Base-by-base conservation (phyloP, 139 green algal species). In the Volvox reticuliferus region DNA sequence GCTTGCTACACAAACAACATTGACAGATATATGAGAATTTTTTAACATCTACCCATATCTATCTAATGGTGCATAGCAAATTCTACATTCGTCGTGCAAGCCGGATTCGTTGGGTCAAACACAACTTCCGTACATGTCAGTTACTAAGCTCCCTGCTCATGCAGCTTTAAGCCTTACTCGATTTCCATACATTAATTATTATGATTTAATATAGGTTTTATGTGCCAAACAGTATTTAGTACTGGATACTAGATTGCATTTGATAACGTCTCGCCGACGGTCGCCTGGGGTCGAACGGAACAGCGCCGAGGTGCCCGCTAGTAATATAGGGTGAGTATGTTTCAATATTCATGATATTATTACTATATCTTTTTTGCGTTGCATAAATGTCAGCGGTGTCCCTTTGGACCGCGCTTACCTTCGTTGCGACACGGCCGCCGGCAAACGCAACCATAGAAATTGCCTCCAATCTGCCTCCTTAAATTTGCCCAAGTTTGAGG, bases 251-350 rank as follows among this genome's bases (percentile, higher is more conserved):
- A 55, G 44, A 9, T 55, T 9, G 44, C 44, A 73, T 32, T 79
- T 12, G 71, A 32, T 79, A 79, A 79, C 71, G 30, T 30, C 71
- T 79, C 28, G 28, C 26, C 21, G 71, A 75, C 67, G 2, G 71
- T 79, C 71, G 71, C 71, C 14, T 79, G 26, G 20, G 71, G 71
- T 79, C 71, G 71, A 79, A 32, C 71, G 71, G 71, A 79, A 79
- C 30, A 79, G 22, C 71, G 71, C 22, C 24, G 14, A 79, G 26
- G 32, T 30, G 28, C 32, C 71, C 32, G 32, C 32, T 30, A 35
- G 24, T n/a, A 79, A 18, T 36, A 33, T 33, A 79, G 71, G 24
- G 65, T 73, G 65, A 73, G 65, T 73, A 5, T 73, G 16, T 30
- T 9, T 73, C 16, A 5, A 28, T 73, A 28, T 73, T 73, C 14